Evolutionary conservation across 495 filamentous ascomycete species (phyloP).

Genomic region (Xylaria flabelliformis): DNA sequence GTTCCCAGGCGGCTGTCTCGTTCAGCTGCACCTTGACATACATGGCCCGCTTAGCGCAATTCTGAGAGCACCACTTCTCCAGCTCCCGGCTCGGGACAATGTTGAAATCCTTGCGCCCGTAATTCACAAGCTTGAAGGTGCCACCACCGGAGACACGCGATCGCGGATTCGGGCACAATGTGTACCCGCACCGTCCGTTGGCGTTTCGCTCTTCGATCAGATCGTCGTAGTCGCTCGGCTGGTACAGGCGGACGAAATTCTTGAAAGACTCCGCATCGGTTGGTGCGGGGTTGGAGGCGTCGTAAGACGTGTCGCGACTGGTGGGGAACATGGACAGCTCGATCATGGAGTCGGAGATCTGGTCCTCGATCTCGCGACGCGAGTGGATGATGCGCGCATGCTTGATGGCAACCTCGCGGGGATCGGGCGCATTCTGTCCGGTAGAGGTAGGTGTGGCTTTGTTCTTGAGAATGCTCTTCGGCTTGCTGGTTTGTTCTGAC

Average conservation of each 20-base stretch:
- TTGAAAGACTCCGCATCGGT: conserved; percentile 65
- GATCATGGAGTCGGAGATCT: conserved; percentile 65
- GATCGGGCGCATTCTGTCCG: conserved; percentile 38
- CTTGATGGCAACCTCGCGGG: conserved; percentile 71
- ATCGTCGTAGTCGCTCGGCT: conserved; percentile 84
- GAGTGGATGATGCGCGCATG: conserved; percentile 82
- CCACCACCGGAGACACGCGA: conserved; percentile 50
- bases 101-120: conserved; percentile 58
- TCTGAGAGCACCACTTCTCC: conserved; percentile 87
- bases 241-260: conserved; percentile 68
- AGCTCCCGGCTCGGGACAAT: conserved; percentile 66
- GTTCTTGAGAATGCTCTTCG: conserved; percentile 66
- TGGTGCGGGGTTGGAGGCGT: conserved; percentile 64
- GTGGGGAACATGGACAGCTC: conserved; percentile 70
- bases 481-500: conserved; percentile 33
- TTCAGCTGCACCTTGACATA: conserved; percentile 86
- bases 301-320: conserved; percentile 55
- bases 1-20: conserved; percentile 78
- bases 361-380: conserved; percentile 72
- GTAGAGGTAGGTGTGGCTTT: conserved; percentile 34
- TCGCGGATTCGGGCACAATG: conserved; percentile 69
- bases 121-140: conserved; percentile 54
- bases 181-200: conserved; percentile 79
- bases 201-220: conserved; percentile 87
- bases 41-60: conserved; percentile 77